Conservation (phyloP, 2,329 filamentous ascomycete genomes). For the Juglanconis oblonga region DNA sequence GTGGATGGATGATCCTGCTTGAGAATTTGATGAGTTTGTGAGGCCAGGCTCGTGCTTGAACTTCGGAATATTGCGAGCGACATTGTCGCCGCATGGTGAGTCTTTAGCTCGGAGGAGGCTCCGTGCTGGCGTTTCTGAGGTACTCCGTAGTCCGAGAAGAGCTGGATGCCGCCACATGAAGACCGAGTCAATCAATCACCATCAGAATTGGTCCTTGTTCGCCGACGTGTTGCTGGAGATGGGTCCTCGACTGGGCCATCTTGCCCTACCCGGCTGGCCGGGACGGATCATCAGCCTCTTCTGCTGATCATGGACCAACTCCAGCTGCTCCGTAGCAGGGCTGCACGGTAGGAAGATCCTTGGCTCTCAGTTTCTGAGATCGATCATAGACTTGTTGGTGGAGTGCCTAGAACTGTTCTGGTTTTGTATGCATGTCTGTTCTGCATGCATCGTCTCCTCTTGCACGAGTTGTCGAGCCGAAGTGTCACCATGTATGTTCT, state of each 20-base stretch:
- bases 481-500: neutral
- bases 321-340: no score
- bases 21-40: neutral
- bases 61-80: constrained; percentile 7
- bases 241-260: neutral
- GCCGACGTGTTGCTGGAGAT: no score
- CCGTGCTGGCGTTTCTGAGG: neutral
- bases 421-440: no score
- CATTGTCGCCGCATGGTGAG: neutral
- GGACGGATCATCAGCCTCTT: constrained; percentile 9
- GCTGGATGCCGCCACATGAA: no score
- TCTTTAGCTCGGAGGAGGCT: neutral
- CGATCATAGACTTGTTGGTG: neutral
- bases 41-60: neutral
- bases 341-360: neutral
- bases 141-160: neutral
- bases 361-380: neutral
- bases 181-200: neutral
- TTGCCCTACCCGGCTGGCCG: neutral
- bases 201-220: neutral
- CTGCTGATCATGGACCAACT: neutral
- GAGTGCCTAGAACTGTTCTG: neutral
- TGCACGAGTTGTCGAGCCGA: no score
- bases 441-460: no score
- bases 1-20: neutral